Percentiles rank a stretch among this genome's conserved stretches.
Evolutionary conservation across 2,329 filamentous ascomycete genomes (phyloP).

Genomic region (Cladosporium cucumerinum): DNA sequence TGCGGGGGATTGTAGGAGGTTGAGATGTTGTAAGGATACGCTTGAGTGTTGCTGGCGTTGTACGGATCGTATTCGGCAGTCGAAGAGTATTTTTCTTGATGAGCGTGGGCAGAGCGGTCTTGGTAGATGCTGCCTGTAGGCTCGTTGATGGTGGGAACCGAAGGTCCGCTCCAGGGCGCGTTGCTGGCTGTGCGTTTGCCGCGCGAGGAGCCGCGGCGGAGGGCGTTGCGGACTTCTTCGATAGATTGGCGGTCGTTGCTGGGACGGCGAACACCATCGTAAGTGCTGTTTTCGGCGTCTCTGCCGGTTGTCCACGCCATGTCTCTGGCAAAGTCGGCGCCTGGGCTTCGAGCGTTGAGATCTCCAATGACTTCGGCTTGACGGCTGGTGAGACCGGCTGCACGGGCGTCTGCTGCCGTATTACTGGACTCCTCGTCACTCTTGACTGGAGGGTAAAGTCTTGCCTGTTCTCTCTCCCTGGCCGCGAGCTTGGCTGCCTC

Average conservation of each 20-base stretch:
- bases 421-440: constrained; percentile 25
- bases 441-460: constrained; percentile 57
- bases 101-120: not conserved
- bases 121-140: constrained; percentile 17
- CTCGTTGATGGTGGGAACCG: constrained; percentile 33
- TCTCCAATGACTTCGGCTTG: constrained; percentile 40
- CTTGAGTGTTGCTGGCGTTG: not conserved
- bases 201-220: constrained; percentile 43
- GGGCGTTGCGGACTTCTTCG: constrained; percentile 46
- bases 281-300: constrained; percentile 33
- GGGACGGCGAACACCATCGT: constrained; percentile 32
- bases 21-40: not conserved
- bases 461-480: constrained; percentile 47
- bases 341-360: constrained; percentile 44
- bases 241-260: constrained; percentile 44
- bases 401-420: constrained; percentile 16
- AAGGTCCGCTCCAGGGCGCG: constrained; percentile 20
- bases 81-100: not conserved
- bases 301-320: constrained; percentile 44
- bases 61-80: not conserved
- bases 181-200: constrained; percentile 41
- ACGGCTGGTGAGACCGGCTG: constrained; percentile 26
- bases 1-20: constrained; percentile 13
- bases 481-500: constrained; percentile 57
- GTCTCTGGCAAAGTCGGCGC: constrained; percentile 43